Base-by-base conservation (phyloP, 257 asterid species). In the Phtheirospermum japonicum region DNA sequence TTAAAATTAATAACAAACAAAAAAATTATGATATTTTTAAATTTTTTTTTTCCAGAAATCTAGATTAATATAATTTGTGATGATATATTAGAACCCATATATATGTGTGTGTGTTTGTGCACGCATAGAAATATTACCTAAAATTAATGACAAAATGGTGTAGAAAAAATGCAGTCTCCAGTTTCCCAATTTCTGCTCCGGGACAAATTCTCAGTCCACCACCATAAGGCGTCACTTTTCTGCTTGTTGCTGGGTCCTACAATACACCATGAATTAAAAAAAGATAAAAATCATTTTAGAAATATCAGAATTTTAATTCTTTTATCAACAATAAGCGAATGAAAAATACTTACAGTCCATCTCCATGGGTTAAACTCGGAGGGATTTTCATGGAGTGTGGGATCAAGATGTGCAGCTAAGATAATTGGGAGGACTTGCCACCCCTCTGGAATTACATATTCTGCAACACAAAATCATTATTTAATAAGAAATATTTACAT, bases 391-490 rank as follows among this genome's bases (percentile, higher is more conserved):
- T 89, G 97, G 68, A 89, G 82, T 6, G 54, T 26, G 0, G 92
- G 94, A 66, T 89, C 91, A 0, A 89, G 87, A 66, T 89, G 87
- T 12, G 85, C 9, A 1, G 81, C 92, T n/a, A 78, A 66, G 7
- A 89, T 11, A 6, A 89, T 45, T 0, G 97, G 95, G 42, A 89
- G 90, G 37, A 87, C 88, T 78, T 89, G 91, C 94, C 95, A 87
- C 1, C 92, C 95, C 0, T 57, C 60, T 0, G 97, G 97, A 72
- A 89, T 89, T 32, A 72, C 1, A 69, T 76, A 76, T 20, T 68
- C 97, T 89, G n/a, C n/a, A n/a, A 80, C 76, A 69, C 18, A 17
- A 7, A 40, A 40, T 40, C n/a, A n/a, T n/a, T n/a, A n/a, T n/a
- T n/a, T n/a, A n/a, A n/a, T n/a, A n/a, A n/a, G n/a, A n/a, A n/a